Percentiles rank a stretch among this genome's conserved stretches.
These are phyloP conservation scores for Quercus gilva DNA, from an alignment of 306 rosid species.

Conservation along the genomic window DNA sequence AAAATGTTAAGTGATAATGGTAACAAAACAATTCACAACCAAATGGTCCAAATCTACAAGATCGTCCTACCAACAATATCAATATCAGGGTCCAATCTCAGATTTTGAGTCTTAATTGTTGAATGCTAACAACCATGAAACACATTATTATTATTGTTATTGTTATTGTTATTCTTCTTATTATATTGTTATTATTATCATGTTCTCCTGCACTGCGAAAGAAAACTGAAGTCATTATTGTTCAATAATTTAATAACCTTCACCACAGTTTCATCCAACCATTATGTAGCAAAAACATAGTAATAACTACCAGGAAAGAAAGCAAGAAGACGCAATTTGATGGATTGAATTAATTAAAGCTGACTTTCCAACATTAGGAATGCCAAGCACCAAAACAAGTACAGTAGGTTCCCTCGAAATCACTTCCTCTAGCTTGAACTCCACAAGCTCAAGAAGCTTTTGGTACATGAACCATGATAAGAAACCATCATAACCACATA, in stretches of 20 bases:
- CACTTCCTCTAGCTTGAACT: conserved; percentile 73
- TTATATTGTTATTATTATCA: background rate
- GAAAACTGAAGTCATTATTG: conserved; percentile 21
- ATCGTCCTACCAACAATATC: background rate
- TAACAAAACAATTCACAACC: background rate
- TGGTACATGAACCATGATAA: background rate
- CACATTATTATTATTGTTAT: background rate
- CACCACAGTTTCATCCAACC: background rate
- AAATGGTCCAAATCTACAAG: background rate
- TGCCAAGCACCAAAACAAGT: conserved; percentile 91
- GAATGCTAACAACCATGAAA: background rate
- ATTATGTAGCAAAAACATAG: background rate
- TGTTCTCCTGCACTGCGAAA: conserved; percentile 68
- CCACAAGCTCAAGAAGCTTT: conserved; percentile 78
- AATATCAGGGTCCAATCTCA: background rate
- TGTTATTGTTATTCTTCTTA: too few relatives aligned
- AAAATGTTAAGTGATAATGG: background rate
- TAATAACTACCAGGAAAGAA: conserved; percentile 54
- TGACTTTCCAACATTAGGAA: conserved; percentile 94
- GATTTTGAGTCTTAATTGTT: background rate
- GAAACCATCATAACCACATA: background rate
- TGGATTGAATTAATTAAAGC: conserved; percentile 82
- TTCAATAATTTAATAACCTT: background rate
- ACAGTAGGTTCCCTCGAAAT: conserved; percentile 79
- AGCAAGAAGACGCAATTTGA: conserved; percentile 61